phyloP scores from a whole-genome alignment of 257 asterid species.

The Primulina eburnea region DNA sequence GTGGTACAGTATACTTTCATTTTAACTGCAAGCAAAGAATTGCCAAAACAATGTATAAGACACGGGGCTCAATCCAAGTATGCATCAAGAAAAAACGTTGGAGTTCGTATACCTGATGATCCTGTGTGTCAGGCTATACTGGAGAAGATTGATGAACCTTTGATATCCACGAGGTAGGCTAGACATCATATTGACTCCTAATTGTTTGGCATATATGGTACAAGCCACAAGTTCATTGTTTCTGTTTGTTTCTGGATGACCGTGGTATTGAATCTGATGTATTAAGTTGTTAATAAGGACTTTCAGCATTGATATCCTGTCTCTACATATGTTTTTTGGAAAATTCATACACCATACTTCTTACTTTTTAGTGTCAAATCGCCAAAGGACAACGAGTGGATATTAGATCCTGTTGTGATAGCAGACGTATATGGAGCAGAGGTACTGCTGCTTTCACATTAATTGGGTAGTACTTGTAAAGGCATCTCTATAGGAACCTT shows the following conservation, averaged over 20 bases:
- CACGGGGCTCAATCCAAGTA: conserved; percentile 73
- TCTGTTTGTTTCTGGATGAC: not conserved
- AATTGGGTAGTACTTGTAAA: conserved; percentile 4
- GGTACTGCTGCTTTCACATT: conserved; percentile 42
- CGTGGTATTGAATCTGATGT: conserved; percentile 18
- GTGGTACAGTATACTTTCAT: conserved; percentile 84
- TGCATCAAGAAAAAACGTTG: conserved; percentile 69
- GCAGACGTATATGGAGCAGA: conserved; percentile 87
- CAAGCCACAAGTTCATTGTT: not conserved
- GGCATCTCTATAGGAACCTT: conserved; percentile 2
- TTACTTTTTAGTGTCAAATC: conserved; percentile 64
- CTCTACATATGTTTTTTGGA: not conserved
- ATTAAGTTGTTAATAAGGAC: not conserved
- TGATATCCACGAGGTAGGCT: conserved; percentile 82
- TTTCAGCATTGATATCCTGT: not conserved
- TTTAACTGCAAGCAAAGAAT: conserved; percentile 77
- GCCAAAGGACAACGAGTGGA: conserved; percentile 75
- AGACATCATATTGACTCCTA: conserved; percentile 13
- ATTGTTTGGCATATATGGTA: not conserved
- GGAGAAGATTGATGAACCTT: conserved; percentile 75
- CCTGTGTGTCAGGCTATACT: conserved; percentile 73
- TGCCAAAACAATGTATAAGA: conserved; percentile 76
- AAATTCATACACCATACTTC: conserved; percentile 26
- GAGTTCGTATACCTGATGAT: conserved; percentile 90
- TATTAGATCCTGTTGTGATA: conserved; percentile 81